Base-by-base conservation (phyloP, 2,329 filamentous ascomycete genomes). In the Fusarium virguliforme region DNA sequence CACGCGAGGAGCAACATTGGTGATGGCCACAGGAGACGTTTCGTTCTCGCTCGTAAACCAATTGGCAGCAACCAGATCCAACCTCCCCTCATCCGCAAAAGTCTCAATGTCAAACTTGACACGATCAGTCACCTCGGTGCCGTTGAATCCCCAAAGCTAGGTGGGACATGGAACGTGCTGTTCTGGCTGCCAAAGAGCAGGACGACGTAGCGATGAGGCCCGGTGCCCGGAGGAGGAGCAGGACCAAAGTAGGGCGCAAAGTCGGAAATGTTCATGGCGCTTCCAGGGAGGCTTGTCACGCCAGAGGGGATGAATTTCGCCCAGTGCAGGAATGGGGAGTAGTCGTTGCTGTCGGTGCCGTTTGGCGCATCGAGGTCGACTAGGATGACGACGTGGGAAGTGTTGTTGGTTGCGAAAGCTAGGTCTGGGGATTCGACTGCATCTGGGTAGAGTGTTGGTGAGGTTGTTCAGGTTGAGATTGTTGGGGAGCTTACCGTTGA, bases 201-300 rank as follows among this genome's bases (percentile, higher is more conserved):
- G 13, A 60, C 37, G 26, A 54, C 48, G 15, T 64, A 64, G 22
- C 62, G 55, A 55, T 64, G 62, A 6, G 56, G 56, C 4, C 55
- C 62, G 1, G 56, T 60, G 35, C 62, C 62, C 30, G 32, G 55
- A 18, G 62, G 62, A 9, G 62, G 62, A 22, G 46, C 55, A 18
- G 62, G 62, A 9, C 28, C 55, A 38, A 60, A 46, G 37, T 64
- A 64, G 8, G 62, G 56, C 1, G 56, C 62, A 24, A 46, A 60
- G 79, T 70, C 30, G 75, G 71, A 68, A 81, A 80, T 41, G 72
- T 71, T 64, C 9, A 58, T 32, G n/a, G 43, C 13, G 13, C 43
- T 53, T 4, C 37, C 22, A 1, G 35, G 13, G 30, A 60, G 57
- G 6, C 5, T 40, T 1, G 28, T n/a, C 4, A 40, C 15, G 0